phyloP scores from a whole-genome alignment of 2,329 filamentous ascomycete species.

The Thielaviopsis cerberus region DNA sequence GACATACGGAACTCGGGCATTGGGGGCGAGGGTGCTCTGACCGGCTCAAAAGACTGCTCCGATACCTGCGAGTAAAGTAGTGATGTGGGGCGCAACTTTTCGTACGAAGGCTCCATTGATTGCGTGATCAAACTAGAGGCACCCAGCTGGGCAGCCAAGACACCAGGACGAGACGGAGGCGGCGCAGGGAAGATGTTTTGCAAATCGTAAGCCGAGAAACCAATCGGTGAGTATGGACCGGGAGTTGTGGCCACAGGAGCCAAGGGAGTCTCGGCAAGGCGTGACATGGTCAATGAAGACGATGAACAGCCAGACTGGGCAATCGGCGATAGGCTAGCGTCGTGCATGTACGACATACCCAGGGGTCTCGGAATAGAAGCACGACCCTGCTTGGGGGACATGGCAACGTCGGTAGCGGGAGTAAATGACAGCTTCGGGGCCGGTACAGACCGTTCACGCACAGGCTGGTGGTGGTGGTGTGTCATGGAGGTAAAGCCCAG shows the following conservation, averaged over 20 bases:
- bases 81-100: constrained; percentile 1
- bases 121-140: constrained; percentile 1
- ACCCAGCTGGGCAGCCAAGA: not conserved
- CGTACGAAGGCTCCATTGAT: not conserved
- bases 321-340: constrained; percentile 3
- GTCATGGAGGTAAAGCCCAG: constrained; percentile 17
- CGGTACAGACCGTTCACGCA: constrained; percentile 16
- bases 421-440: constrained; percentile 3
- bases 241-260: constrained; percentile 1
- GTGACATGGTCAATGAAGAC: not conserved
- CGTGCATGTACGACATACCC: constrained; percentile 6
- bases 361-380: constrained; percentile 1
- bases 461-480: constrained; percentile 17
- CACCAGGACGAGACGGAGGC: not conserved
- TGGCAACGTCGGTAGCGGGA: constrained; percentile 1
- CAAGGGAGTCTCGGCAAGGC: not conserved
- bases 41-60: constrained; percentile 1
- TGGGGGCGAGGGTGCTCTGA: constrained; percentile 1
- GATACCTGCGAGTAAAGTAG: constrained; percentile 1
- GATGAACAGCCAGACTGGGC: not conserved
- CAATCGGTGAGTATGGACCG: constrained; percentile 7
- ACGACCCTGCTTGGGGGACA: not conserved
- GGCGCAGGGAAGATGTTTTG: constrained; percentile 11
- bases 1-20: not conserved
- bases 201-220: constrained; percentile 7